A percentile compares a stretch with the other conserved stretches of the same genome.
Evolutionary conservation across 768 basidiomycete genomes (phyloP).

Genomic region (Boletus coccyginus): DNA sequence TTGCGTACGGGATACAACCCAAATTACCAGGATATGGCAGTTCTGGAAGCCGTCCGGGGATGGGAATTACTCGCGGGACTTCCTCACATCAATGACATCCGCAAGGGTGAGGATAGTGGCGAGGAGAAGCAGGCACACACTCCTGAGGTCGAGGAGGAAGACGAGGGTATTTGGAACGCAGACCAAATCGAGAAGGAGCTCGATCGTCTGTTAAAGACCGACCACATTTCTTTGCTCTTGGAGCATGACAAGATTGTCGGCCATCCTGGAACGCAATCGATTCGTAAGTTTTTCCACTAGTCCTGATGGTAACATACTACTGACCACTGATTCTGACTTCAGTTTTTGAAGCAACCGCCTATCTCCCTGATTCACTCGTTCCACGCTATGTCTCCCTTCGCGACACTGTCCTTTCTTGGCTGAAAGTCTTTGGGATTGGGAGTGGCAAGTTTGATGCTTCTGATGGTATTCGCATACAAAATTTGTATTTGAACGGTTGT

Average conservation of each 20-base stretch:
- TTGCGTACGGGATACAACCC: slow-evolving; percentile 91
- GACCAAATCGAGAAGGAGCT: slow-evolving; percentile 58
- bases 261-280: slow-evolving; percentile 43
- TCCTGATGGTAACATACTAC: not conserved
- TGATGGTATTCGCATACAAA: slow-evolving; percentile 33
- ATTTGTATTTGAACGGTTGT: not conserved
- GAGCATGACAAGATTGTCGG: slow-evolving; percentile 72
- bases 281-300: slow-evolving; percentile 47
- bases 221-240: slow-evolving; percentile 73
- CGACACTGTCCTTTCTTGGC: slow-evolving; percentile 55
- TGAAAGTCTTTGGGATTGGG: slow-evolving; percentile 63
- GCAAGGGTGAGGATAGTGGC: slow-evolving; percentile 43
- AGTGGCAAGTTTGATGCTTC: slow-evolving; percentile 36
- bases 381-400: slow-evolving; percentile 72
- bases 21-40: slow-evolving; percentile 99
- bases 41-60: slow-evolving; percentile 92
- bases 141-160: slow-evolving; percentile 37
- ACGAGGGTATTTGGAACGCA: slow-evolving; percentile 59
- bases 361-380: slow-evolving; percentile 79
- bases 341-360: slow-evolving; percentile 81
- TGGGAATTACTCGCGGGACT: slow-evolving; percentile 77
- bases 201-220: slow-evolving; percentile 54
- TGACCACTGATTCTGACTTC: slow-evolving; percentile 1
- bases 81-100: slow-evolving; percentile 69
- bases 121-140: slow-evolving; percentile 28